Evolutionary conservation across 2,329 filamentous ascomycete genomes (phyloP), one percentile per base, ranked within the genome.

Genomic region (Claviceps sp.): DNA sequence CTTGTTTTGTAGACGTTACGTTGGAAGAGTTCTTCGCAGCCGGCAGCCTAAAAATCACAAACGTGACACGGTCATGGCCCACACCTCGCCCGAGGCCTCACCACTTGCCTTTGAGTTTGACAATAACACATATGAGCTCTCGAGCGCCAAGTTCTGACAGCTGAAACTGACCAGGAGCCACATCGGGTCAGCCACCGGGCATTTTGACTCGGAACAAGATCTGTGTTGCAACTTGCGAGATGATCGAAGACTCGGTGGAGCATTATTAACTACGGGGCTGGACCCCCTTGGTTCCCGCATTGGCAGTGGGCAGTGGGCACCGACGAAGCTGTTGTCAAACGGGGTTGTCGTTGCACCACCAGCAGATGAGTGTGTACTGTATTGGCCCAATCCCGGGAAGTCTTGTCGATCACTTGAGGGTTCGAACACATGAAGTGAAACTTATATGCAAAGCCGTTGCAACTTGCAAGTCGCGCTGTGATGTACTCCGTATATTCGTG

Each of bases 141-240:
- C 38, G 22, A 37, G 24, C 38, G 26, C 48, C 47, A 37, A 24
- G 8, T 38, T n/a, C 34, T 50, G 49, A 46, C 42, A 11, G 49
- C 42, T 46, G 49, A 45, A 46, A 45, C 22, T 46, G 49, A 50
- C 49, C 49, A 42, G 20, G 16, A 38, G 22, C 42, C 48, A 43
- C 16, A 37, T 50, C 18, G 26, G 48, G 48, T 42, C 40, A 14
- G 34, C 24, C 38, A 37, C 13, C 24, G n/a, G 48, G 26, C n/a
- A 43, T 34, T 50, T 50, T 50, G 42, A 44, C 41, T 46, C 42
- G 42, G 42, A 26, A 16, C 20, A 37, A 44, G 30, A 37, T 50
- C 42, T 50, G 49, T 50, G 49, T 30, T 26, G 18, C 20, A 22
- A 22, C 3, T 22, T 22, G 42, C 42, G 30, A 48, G 37, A 24